phyloP scores from a whole-genome alignment of 768 basidiomycete species.

The Suillus variegatus region DNA sequence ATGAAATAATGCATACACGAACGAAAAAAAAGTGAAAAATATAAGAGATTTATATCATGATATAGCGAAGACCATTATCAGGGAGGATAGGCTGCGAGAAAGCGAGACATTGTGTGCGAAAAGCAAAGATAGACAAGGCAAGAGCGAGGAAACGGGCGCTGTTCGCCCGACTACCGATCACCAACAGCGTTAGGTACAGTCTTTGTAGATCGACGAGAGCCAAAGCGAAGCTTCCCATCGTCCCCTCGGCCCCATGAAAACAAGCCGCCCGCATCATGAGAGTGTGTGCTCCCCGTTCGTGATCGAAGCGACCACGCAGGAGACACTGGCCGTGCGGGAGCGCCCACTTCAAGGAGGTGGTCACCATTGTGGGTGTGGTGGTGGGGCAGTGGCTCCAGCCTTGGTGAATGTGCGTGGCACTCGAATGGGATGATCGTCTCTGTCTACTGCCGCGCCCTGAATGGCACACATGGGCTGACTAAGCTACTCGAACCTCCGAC shows the following conservation, averaged over 20 bases:
- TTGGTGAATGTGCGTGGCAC: background rate
- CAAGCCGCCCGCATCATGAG: conserved; percentile 66
- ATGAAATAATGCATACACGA: conserved; percentile 34
- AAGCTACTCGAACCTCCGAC: background rate
- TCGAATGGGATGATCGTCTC: background rate
- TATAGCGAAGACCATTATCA: conserved; percentile 30
- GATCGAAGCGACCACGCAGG: conserved; percentile 89
- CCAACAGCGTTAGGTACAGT: conserved; percentile 31
- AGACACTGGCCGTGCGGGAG: conserved; percentile 61
- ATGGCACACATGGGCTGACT: background rate
- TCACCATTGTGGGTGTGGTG: conserved; percentile 51
- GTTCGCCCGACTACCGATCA: conserved; percentile 23
- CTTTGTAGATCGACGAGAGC: conserved; percentile 61
- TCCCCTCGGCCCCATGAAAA: conserved; percentile 70
- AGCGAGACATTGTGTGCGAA: conserved; percentile 17
- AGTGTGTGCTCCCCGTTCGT: conserved; percentile 69
- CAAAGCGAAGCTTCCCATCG: conserved; percentile 72
- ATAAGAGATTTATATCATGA: conserved; percentile 19
- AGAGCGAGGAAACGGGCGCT: conserved; percentile 2
- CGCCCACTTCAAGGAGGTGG: conserved; percentile 50
- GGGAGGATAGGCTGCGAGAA: conserved; percentile 31
- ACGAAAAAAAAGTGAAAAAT: conserved; percentile 20
- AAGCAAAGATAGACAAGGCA: conserved; percentile 1
- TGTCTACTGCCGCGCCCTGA: background rate
- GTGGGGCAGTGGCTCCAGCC: background rate